Evolutionary conservation across 768 basidiomycete species (phyloP).

Genomic region (Macrolepiota dolichaula): DNA sequence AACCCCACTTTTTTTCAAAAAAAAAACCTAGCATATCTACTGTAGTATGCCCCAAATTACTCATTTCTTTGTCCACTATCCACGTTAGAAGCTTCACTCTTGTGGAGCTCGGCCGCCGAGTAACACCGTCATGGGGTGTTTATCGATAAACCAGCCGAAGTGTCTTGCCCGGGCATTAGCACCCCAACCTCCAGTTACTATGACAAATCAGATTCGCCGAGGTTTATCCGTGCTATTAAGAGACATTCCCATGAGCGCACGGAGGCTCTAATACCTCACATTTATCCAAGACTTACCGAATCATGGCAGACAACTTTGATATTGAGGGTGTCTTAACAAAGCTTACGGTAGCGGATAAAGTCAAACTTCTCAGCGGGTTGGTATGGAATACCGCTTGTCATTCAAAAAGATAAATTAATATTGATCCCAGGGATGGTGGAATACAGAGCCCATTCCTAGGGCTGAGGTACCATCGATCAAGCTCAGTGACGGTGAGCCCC

Average conservation of each 20-base stretch:
- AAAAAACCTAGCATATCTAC: too few relatives aligned
- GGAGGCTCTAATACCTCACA: not conserved
- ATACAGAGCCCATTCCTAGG: conserved; percentile 38
- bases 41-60: not conserved
- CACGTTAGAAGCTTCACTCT: not conserved
- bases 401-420: not conserved
- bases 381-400: conserved; percentile 21
- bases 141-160: too few relatives aligned
- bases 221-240: conserved; percentile 18
- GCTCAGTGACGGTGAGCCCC: conserved; percentile 40
- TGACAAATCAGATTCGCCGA: conserved; percentile 18
- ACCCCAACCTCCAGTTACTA: not conserved
- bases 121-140: not conserved
- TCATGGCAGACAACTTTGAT: conserved; percentile 28
- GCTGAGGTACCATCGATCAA: conserved; percentile 38
- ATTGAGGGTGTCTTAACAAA: conserved; percentile 34
- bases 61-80: not conserved
- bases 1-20: too few relatives aligned
- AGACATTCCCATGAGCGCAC: conserved; percentile 3
- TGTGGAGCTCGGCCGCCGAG: not conserved
- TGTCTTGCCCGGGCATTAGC: too few relatives aligned
- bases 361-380: conserved; percentile 40
- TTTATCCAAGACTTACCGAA: not conserved
- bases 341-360: conserved; percentile 35
- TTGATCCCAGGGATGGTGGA: conserved; percentile 41